A percentile compares a stretch with the other conserved stretches of the same genome.
Conservation (phyloP, 2,329 filamentous ascomycete genomes). For the Nigrograna mackinnonii region DNA sequence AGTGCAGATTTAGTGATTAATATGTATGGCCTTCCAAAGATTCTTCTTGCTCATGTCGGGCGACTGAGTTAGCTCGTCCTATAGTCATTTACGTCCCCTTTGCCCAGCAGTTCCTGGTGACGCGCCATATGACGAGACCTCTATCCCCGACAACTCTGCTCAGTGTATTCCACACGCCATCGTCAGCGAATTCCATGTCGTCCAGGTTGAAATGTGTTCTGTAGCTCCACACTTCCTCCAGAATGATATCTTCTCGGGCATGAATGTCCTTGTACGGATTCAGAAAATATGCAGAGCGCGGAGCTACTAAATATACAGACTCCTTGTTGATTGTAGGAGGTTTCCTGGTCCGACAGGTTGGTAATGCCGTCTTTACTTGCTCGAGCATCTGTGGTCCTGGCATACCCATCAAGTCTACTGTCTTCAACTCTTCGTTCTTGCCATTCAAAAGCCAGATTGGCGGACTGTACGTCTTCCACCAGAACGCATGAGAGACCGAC, state of each 20-base stretch:
- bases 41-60: no score
- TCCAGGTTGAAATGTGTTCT: slow-evolving; percentile 74
- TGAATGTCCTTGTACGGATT: slow-evolving; percentile 53
- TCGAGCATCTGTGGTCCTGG: slow-evolving; percentile 63
- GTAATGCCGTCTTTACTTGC: slow-evolving; percentile 62
- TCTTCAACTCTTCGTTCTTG: slow-evolving; percentile 72
- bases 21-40: no score
- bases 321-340: slow-evolving; percentile 53
- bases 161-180: slow-evolving; percentile 74
- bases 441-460: slow-evolving; percentile 80
- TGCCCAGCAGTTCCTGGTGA: slow-evolving; percentile 41
- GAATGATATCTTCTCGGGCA: slow-evolving; percentile 53
- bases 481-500: slow-evolving; percentile 69
- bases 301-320: slow-evolving; percentile 66
- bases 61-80: no score
- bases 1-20: no score
- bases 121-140: slow-evolving; percentile 50
- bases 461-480: slow-evolving; percentile 88
- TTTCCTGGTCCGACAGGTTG: slow-evolving; percentile 38
- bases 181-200: slow-evolving; percentile 77
- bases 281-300: slow-evolving; percentile 71
- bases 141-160: slow-evolving; percentile 62
- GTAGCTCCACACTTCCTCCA: slow-evolving; percentile 73
- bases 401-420: slow-evolving; percentile 75
- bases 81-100: no score